phyloP scores from a whole-genome alignment of 345 rosid species.

The Carallia pectinifolia region DNA sequence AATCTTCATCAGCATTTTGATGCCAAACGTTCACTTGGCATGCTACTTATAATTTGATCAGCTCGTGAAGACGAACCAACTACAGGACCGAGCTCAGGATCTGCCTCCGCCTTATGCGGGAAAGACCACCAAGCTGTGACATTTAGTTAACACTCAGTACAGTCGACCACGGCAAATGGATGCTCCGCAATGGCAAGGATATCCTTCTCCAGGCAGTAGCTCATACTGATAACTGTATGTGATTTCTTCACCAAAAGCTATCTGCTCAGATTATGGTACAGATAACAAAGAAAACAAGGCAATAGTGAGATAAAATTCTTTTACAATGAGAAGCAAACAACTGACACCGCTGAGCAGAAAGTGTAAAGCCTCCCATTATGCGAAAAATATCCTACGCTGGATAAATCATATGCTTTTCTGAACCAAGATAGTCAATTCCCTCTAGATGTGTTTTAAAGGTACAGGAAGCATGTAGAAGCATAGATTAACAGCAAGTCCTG shows the following conservation, averaged over 20 bases:
- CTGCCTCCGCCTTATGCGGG: slow-evolving; percentile 1
- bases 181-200: slow-evolving; percentile 70
- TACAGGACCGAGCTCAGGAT: background rate
- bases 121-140: background rate
- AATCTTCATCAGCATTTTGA: background rate
- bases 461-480: slow-evolving; percentile 4
- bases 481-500: background rate
- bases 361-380: background rate
- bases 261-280: slow-evolving; percentile 50
- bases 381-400: background rate
- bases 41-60: background rate
- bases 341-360: background rate
- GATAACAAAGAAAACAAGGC: slow-evolving; percentile 7
- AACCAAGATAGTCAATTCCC: background rate
- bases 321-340: slow-evolving; percentile 1
- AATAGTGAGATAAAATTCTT: background rate
- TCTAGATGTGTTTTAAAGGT: slow-evolving; percentile 1
- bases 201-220: slow-evolving; percentile 54
- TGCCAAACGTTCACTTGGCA: background rate
- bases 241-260: slow-evolving; percentile 87
- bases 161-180: slow-evolving; percentile 64
- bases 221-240: slow-evolving; percentile 59
- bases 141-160: slow-evolving; percentile 22
- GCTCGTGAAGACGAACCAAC: background rate
- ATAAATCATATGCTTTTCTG: background rate